Evolutionary conservation across 2,329 filamentous ascomycete genomes (phyloP).

Genomic region (Hypoxylon sp.): DNA sequence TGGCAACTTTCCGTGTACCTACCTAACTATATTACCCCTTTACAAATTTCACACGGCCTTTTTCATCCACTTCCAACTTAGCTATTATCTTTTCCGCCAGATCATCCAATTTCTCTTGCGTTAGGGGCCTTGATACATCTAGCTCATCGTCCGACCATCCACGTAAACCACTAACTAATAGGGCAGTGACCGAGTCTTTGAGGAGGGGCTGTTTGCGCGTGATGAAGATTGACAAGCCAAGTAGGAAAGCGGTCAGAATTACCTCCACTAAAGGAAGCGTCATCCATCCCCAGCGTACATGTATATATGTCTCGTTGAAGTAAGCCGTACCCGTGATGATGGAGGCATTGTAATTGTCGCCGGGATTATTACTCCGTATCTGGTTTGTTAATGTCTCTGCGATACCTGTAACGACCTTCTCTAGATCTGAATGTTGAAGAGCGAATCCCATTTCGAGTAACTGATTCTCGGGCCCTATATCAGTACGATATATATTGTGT

Average conservation of each 20-base stretch:
- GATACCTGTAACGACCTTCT: slow-evolving; percentile 23
- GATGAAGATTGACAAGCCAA: slow-evolving; percentile 29
- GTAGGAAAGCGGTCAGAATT: slow-evolving; percentile 30
- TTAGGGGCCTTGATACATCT: slow-evolving; percentile 22
- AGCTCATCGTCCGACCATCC: slow-evolving; percentile 39
- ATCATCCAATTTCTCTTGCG: slow-evolving; percentile 33
- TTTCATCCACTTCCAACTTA: slow-evolving; percentile 26
- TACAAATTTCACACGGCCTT: slow-evolving; percentile 30
- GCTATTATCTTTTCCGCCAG: slow-evolving; percentile 32
- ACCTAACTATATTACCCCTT: slow-evolving; percentile 13
- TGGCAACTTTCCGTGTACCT: background rate
- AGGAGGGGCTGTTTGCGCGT: slow-evolving; percentile 40
- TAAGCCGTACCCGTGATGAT: slow-evolving; percentile 22
- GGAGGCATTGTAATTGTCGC: slow-evolving; percentile 41
- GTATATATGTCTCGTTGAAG: slow-evolving; percentile 43
- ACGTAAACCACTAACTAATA: slow-evolving; percentile 33
- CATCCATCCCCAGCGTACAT: slow-evolving; percentile 41
- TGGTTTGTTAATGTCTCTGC: slow-evolving; percentile 36
- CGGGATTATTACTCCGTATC: slow-evolving; percentile 31
- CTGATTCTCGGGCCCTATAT: background rate
- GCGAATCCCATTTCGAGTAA: slow-evolving; percentile 8
- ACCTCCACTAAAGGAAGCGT: slow-evolving; percentile 39
- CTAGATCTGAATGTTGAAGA: slow-evolving; percentile 32
- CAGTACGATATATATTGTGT: slow-evolving; percentile 4
- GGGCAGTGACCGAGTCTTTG: slow-evolving; percentile 35